A percentile compares a stretch with the other conserved stretches of the same genome.
phyloP scores from a whole-genome alignment of 768 basidiomycete species.

The Boletus vinaceobasis region DNA sequence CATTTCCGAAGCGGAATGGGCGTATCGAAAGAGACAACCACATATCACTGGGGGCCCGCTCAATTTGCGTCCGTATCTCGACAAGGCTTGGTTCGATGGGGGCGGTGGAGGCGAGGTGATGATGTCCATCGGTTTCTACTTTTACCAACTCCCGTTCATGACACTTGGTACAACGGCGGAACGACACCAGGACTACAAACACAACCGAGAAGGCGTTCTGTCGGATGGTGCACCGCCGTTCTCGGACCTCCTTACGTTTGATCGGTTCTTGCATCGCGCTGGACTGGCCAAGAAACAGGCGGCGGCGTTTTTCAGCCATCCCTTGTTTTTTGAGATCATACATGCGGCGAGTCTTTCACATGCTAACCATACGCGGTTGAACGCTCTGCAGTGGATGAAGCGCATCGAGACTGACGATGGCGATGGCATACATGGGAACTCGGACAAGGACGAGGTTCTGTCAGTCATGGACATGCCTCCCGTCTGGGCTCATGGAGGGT shows the following conservation, averaged over 20 bases:
- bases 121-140: conserved; percentile 42
- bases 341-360: conserved; percentile 7
- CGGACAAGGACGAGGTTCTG: not conserved
- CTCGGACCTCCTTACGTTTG: conserved; percentile 39
- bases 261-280: conserved; percentile 47
- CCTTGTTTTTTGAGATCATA: conserved; percentile 44
- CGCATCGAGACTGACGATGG: not conserved
- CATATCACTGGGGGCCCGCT: conserved; percentile 48
- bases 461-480: conserved; percentile 1
- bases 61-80: conserved; percentile 49
- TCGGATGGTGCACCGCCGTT: conserved; percentile 36
- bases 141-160: conserved; percentile 46
- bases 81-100: conserved; percentile 41
- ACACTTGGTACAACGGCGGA: conserved; percentile 30
- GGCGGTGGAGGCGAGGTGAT: conserved; percentile 46
- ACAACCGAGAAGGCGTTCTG: not conserved
- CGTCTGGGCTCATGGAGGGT: conserved; percentile 15
- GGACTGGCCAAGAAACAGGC: conserved; percentile 37
- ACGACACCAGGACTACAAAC: not conserved
- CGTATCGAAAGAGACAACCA: conserved; percentile 45
- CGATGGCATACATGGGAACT: not conserved
- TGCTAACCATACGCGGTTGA: not conserved
- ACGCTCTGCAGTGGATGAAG: conserved; percentile 26
- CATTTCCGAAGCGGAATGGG: conserved; percentile 52
- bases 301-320: conserved; percentile 35